phyloP scores from a whole-genome alignment of 108 stramenopile genomes.

The Chaetoceros muelleri region DNA sequence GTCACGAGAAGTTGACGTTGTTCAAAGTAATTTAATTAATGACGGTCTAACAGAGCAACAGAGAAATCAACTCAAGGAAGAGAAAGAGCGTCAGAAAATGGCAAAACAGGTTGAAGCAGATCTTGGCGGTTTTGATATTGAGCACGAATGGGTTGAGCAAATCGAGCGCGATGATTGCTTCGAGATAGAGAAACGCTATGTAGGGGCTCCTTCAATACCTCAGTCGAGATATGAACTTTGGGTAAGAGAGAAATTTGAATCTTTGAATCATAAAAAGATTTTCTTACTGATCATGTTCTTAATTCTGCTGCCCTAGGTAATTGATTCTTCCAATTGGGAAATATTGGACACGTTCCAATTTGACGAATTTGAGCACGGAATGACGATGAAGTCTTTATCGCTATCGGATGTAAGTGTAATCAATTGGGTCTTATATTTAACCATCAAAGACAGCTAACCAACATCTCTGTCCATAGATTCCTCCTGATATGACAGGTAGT shows the following conservation, averaged over 20 bases:
- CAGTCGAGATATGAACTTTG: slow-evolving; percentile 58
- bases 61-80: slow-evolving; percentile 49
- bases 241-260: too few species aligned
- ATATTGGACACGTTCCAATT: slow-evolving; percentile 69
- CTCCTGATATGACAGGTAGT: slow-evolving; percentile 22
- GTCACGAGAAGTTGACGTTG: slow-evolving; percentile 64
- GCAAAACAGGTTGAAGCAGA: slow-evolving; percentile 83
- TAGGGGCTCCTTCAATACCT: slow-evolving; percentile 61
- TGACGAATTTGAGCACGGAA: slow-evolving; percentile 65
- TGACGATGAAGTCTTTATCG: slow-evolving; percentile 55
- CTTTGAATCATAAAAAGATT: too few species aligned
- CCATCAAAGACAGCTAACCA: background rate
- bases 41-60: slow-evolving; percentile 72
- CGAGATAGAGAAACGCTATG: slow-evolving; percentile 47
- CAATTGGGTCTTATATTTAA: background rate
- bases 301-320: slow-evolving; percentile 16
- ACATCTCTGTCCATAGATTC: slow-evolving; percentile 5
- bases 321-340: slow-evolving; percentile 64
- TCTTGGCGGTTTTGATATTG: slow-evolving; percentile 82
- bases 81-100: slow-evolving; percentile 66
- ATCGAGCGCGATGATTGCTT: slow-evolving; percentile 83
- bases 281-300: background rate
- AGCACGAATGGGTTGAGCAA: slow-evolving; percentile 85
- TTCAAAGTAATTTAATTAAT: slow-evolving; percentile 57
- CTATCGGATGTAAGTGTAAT: slow-evolving; percentile 51